phyloP scores from a whole-genome alignment of 768 basidiomycete species.

The Tephrocybe sp. region DNA sequence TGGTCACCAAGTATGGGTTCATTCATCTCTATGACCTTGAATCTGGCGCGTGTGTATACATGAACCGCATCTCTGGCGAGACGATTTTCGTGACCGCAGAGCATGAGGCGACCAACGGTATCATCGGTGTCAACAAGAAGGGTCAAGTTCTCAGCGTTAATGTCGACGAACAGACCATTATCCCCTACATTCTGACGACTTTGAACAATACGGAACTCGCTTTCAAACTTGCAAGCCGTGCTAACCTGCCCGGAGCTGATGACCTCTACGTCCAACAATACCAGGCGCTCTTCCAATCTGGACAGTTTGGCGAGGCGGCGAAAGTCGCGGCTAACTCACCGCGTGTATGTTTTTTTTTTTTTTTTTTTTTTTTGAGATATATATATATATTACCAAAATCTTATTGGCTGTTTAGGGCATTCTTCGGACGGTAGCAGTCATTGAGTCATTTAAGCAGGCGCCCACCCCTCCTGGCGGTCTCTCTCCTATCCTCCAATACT shows the following conservation, averaged over 20 bases:
- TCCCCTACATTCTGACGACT: conserved; percentile 91
- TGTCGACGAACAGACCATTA: conserved; percentile 93
- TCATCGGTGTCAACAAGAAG: conserved; percentile 99
- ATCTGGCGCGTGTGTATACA: conserved; percentile 95
- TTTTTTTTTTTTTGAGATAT: too few species aligned
- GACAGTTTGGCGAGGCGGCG: conserved; percentile 91
- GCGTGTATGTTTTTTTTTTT: conserved; percentile 51
- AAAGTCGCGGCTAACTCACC: conserved; percentile 99
- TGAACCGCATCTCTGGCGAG: conserved; percentile 99
- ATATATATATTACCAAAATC: background rate
- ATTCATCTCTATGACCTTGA: conserved; percentile 99
- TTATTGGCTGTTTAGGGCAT: conserved; percentile 57
- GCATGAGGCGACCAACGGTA: conserved; percentile 91
- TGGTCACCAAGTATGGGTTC: conserved; percentile 99
- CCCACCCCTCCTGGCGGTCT: conserved; percentile 89
- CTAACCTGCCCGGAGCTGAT: conserved; percentile 95
- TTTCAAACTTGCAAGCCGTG: conserved; percentile 95
- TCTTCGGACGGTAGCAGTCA: conserved; percentile 90
- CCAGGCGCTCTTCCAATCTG: conserved; percentile 83
- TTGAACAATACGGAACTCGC: conserved; percentile 98
- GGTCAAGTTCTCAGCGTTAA: conserved; percentile 97
- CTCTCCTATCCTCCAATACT: conserved; percentile 97
- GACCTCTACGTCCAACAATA: conserved; percentile 96
- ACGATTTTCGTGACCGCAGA: conserved; percentile 99
- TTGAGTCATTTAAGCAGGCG: conserved; percentile 96